A percentile compares a stretch with the other conserved stretches of the same genome.
phyloP scores from a whole-genome alignment of 208 protist species.

The Crithidia sp. region DNA sequence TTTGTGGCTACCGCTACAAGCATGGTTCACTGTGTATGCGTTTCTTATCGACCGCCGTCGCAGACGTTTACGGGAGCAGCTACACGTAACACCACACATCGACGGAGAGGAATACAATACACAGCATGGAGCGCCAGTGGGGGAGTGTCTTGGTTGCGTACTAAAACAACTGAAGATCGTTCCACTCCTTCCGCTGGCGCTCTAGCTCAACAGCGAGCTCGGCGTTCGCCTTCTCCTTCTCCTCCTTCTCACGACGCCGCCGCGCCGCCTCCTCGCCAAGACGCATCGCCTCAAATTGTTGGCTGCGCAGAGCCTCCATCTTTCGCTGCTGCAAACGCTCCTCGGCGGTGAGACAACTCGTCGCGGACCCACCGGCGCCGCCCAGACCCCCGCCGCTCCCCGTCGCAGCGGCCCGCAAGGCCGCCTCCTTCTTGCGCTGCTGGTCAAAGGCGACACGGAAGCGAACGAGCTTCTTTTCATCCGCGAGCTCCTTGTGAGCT shows the following conservation, averaged over 20 bases:
- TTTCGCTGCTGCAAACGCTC: constrained; percentile 58
- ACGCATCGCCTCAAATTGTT: constrained; percentile 75
- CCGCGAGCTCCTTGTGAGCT: constrained; percentile 80
- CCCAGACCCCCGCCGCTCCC: constrained; percentile 2
- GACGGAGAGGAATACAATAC: too few relatives aligned
- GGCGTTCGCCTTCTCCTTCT: constrained; percentile 49
- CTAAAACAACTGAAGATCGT: constrained; percentile 73
- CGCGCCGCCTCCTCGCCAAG: constrained; percentile 77
- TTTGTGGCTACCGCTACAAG: too few relatives aligned
- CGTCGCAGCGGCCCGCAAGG: constrained; percentile 33
- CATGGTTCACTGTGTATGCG: too few relatives aligned
- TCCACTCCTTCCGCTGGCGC: constrained; percentile 83
- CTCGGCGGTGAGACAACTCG: constrained; percentile 42
- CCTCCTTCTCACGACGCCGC: constrained; percentile 62
- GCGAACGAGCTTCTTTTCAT: constrained; percentile 66
- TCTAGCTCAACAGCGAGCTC: constrained; percentile 75
- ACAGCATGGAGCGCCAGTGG: background rate
- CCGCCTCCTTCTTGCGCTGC: constrained; percentile 61
- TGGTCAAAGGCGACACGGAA: constrained; percentile 70
- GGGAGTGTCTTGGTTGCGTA: background rate
- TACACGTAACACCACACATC: too few relatives aligned
- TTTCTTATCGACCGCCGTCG: too few relatives aligned
- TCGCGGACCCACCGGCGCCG: background rate
- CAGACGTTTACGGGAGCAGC: too few relatives aligned
- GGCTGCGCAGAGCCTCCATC: constrained; percentile 59